These are phyloP conservation scores for Dactylellina leptospora DNA, from an alignment of 2,329 filamentous ascomycete species.

Conservation along the genomic window DNA sequence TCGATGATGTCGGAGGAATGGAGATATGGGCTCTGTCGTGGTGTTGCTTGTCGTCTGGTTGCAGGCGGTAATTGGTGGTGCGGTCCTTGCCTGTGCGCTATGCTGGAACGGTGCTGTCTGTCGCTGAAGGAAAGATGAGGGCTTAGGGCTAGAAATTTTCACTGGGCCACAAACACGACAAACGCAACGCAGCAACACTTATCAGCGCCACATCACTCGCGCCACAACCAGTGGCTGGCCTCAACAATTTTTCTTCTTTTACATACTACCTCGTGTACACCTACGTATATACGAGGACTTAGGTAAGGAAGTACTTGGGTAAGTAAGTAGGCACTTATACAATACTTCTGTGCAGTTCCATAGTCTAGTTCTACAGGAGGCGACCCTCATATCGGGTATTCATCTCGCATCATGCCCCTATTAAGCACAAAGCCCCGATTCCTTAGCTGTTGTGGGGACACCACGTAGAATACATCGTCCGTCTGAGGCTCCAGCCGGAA, in stretches of 20 bases:
- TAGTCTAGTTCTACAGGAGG: too few species aligned
- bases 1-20: constrained; percentile 25
- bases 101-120: constrained; percentile 11
- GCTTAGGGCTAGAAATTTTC: constrained; percentile 54
- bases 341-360: too few species aligned
- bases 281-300: not conserved
- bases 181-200: constrained; percentile 14
- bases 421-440: too few species aligned
- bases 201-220: constrained; percentile 1
- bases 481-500: too few species aligned
- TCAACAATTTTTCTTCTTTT: too few species aligned
- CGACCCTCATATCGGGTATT: too few species aligned
- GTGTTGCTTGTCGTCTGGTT: constrained; percentile 49
- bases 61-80: constrained; percentile 44
- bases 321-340: not conserved
- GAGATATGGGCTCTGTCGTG: constrained; percentile 37
- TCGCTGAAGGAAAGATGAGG: constrained; percentile 32
- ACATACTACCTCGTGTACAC: not conserved
- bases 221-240: not conserved
- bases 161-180: constrained; percentile 1
- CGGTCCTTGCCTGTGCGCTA: too few species aligned
- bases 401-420: too few species aligned
- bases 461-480: too few species aligned
- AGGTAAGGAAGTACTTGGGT: not conserved
- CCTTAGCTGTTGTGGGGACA: too few species aligned